phyloP scores from a whole-genome alignment of 352 stramenopile genomes.

The Globisporangium nunn region DNA sequence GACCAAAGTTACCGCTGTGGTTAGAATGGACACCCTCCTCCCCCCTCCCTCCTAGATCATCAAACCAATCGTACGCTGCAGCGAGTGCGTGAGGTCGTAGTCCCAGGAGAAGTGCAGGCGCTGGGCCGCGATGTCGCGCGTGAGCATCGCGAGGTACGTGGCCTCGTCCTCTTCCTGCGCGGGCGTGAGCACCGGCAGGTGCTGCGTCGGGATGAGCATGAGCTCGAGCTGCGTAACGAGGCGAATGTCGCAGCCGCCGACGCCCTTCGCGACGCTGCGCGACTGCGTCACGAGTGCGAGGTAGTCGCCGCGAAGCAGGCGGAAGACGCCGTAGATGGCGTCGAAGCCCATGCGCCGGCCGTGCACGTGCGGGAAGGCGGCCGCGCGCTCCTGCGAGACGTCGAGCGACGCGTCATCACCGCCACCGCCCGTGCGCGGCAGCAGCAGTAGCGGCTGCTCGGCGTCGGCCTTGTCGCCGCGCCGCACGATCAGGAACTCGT shows the following conservation, averaged over 20 bases:
- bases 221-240: slow-evolving; percentile 54
- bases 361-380: slow-evolving; percentile 56
- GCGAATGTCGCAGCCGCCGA: slow-evolving; percentile 47
- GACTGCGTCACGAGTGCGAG: slow-evolving; percentile 68
- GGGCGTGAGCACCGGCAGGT: slow-evolving; percentile 36
- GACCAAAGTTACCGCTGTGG: neutral
- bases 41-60: too few species aligned
- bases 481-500: slow-evolving; percentile 58
- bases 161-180: slow-evolving; percentile 54
- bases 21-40: neutral
- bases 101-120: slow-evolving; percentile 71
- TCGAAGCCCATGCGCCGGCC: slow-evolving; percentile 70
- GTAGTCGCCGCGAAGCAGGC: slow-evolving; percentile 58
- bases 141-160: slow-evolving; percentile 59
- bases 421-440: slow-evolving; percentile 15
- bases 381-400: slow-evolving; percentile 51
- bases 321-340: slow-evolving; percentile 76
- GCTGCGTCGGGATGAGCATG: slow-evolving; percentile 57
- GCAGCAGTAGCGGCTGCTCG: slow-evolving; percentile 31
- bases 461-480: slow-evolving; percentile 32
- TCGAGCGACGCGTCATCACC: slow-evolving; percentile 26
- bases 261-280: slow-evolving; percentile 41
- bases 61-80: slow-evolving; percentile 45
- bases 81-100: slow-evolving; percentile 71
- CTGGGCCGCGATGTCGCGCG: slow-evolving; percentile 35